Conservation (phyloP, 139 green algal species). For the Coelastrella sp. region DNA sequence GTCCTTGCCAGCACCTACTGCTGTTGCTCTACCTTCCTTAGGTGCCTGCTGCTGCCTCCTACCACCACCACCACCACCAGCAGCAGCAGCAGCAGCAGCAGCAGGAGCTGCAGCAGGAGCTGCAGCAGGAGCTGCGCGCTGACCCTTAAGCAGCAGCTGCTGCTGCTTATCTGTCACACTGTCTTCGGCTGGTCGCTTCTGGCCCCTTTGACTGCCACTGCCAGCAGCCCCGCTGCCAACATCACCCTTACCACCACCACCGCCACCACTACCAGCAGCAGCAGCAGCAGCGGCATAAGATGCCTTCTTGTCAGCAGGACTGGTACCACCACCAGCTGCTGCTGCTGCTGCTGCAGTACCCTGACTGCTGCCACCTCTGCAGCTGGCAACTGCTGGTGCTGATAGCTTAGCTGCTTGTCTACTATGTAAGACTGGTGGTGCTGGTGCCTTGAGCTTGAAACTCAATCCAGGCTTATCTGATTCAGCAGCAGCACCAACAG, state of each 20-base stretch:
- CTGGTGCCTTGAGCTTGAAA: constrained; percentile 14
- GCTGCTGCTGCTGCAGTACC: not conserved
- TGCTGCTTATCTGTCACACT: not conserved
- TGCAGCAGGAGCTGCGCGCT: not conserved
- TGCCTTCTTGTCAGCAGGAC: not conserved
- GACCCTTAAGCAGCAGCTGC: not conserved
- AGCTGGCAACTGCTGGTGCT: not conserved
- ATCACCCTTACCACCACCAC: too few relatives aligned
- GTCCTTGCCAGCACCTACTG: not conserved
- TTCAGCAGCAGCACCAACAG: not conserved
- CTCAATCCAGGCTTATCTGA: constrained; percentile 3
- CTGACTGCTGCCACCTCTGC: not conserved
- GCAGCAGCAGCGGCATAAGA: not conserved
- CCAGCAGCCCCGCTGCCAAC: too few relatives aligned
- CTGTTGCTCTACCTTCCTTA: not conserved
- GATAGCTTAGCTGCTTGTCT: constrained; percentile 18
- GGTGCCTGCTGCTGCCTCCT: not conserved
- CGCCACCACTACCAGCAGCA: too few relatives aligned
- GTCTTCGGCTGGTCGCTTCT: not conserved
- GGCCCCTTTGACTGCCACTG: not conserved
- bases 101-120: not conserved
- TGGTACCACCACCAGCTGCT: too few relatives aligned
- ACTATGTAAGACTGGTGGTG: not conserved
- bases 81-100: not conserved
- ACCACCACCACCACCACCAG: not conserved